Base-by-base conservation (phyloP, 192 early-diverging fungal species). In the Gryganskiella cystojenkinii region DNA sequence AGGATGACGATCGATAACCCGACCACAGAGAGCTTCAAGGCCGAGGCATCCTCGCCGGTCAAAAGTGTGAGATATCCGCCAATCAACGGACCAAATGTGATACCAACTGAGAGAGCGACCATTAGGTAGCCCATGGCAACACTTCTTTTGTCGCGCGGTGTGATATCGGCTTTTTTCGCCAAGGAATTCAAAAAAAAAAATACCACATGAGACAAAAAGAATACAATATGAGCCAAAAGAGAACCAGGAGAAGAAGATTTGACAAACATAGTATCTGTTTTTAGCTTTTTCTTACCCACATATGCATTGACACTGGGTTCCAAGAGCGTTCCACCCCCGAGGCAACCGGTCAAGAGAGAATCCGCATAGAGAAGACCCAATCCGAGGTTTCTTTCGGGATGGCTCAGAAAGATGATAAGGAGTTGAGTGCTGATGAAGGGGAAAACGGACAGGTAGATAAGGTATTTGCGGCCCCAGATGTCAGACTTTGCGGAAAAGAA, bases 131-230 rank as follows among this genome's bases (percentile, higher is more conserved):
- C 63, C 17, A 65, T 27, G 1, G 28, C 63, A 5, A 65, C 28
- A 54, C 51, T 53, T 31, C 50, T 37, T 4, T 65, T 31, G 19
- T 53, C 37, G 20, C 40, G 33, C 8, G 37, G 11, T 1, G 63
- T 65, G 17, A 24, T 42, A 25, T 65, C 63, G 5, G 28, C 63
- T 65, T n/a, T n/a, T n/a, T n/a, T n/a, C n/a, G n/a, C n/a, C n/a
- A n/a, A n/a, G n/a, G n/a, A n/a, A n/a, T n/a, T n/a, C n/a, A n/a
- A n/a, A n/a, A n/a, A n/a, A n/a, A n/a, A n/a, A n/a, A n/a, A n/a
- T n/a, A n/a, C n/a, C n/a, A n/a, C n/a, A n/a, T n/a, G 49, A 10
- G 5, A 50, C 0, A 37, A 13, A 47, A 11, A 6, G 3, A 24
- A 28, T 15, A 25, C 20, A n/a, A n/a, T n/a, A n/a, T n/a, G n/a